phyloP scores from a whole-genome alignment of 805 yeast species.

The Metschnikowia lunata region DNA sequence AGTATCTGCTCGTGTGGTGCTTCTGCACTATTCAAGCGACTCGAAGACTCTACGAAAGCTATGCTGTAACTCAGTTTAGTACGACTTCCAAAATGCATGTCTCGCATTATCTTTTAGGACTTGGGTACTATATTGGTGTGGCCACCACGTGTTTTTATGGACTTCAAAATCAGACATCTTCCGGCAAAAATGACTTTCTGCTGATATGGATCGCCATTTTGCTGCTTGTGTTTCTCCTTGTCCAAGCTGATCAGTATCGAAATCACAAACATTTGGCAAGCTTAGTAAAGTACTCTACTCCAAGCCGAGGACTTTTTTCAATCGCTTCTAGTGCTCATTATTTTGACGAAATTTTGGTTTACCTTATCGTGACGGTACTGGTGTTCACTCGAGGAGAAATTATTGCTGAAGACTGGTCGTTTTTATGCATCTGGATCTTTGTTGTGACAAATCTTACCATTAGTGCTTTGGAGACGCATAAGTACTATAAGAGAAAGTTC shows the following conservation, averaged over 20 bases:
- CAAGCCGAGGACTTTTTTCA: slow-evolving; percentile 47
- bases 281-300: slow-evolving; percentile 53
- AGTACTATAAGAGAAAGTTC: slow-evolving; percentile 39
- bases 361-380: slow-evolving; percentile 32
- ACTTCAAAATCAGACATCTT: not conserved
- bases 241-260: slow-evolving; percentile 50
- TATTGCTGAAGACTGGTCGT: slow-evolving; percentile 18
- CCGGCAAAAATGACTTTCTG: not conserved
- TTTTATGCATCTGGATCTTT: slow-evolving; percentile 23
- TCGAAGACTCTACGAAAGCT: slow-evolving; percentile 55
- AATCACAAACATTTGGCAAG: slow-evolving; percentile 49
- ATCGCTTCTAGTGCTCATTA: slow-evolving; percentile 65
- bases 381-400: slow-evolving; percentile 9
- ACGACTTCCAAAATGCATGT: slow-evolving; percentile 53
- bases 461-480: slow-evolving; percentile 50
- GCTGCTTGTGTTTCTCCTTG: slow-evolving; percentile 21
- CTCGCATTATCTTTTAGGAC: slow-evolving; percentile 62
- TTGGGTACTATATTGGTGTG: slow-evolving; percentile 52
- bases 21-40: slow-evolving; percentile 44
- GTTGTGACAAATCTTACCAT: slow-evolving; percentile 48
- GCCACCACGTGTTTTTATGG: slow-evolving; percentile 29
- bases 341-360: slow-evolving; percentile 59
- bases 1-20: slow-evolving; percentile 20
- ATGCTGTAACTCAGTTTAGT: slow-evolving; percentile 45
- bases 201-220: not conserved